Evolutionary conservation across 2,329 filamentous ascomycete species (phyloP).

Genomic region (Fusarium sarcochroum): DNA sequence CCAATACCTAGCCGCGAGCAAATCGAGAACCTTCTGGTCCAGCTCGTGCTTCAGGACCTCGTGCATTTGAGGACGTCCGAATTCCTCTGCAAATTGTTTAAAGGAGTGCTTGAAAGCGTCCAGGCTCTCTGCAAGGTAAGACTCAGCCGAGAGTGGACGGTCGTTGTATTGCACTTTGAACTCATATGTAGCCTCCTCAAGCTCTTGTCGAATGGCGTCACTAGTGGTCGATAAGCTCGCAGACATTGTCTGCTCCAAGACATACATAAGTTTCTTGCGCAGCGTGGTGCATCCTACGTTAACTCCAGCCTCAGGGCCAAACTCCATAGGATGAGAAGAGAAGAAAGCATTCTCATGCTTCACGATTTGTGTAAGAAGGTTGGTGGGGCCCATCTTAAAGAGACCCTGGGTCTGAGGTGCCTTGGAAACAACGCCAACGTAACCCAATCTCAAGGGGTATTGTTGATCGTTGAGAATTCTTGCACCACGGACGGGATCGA

Average conservation of each 20-base stretch:
- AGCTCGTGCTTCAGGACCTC: conserved; percentile 92
- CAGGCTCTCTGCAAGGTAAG: conserved; percentile 93
- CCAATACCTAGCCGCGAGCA: conserved; percentile 95
- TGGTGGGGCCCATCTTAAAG: conserved; percentile 86
- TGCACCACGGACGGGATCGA: conserved; percentile 84
- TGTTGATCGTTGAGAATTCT: conserved; percentile 88
- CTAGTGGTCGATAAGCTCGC: conserved; percentile 89
- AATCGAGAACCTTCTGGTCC: conserved; percentile 93
- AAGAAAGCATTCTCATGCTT: conserved; percentile 94
- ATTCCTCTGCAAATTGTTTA: conserved; percentile 90
- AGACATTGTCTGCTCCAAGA: conserved; percentile 97
- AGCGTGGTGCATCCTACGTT: conserved; percentile 87
- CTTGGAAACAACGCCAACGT: conserved; percentile 93
- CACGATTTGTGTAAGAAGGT: conserved; percentile 83
- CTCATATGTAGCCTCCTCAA: conserved; percentile 97
- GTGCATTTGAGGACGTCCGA: conserved; percentile 90
- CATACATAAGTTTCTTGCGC: conserved; percentile 96
- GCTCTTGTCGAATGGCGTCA: conserved; percentile 92
- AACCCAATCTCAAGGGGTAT: conserved; percentile 94
- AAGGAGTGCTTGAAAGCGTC: conserved; percentile 99
- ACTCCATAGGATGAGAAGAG: conserved; percentile 83
- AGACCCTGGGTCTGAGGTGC: conserved; percentile 79
- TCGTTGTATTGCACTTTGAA: conserved; percentile 99
- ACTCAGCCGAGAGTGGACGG: conserved; percentile 92
- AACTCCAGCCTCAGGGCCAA: conserved; percentile 79